Percentiles rank a stretch among this genome's conserved stretches.
Conservation (phyloP, 2,329 filamentous ascomycete genomes). For the Chaetomium olivaceum region DNA sequence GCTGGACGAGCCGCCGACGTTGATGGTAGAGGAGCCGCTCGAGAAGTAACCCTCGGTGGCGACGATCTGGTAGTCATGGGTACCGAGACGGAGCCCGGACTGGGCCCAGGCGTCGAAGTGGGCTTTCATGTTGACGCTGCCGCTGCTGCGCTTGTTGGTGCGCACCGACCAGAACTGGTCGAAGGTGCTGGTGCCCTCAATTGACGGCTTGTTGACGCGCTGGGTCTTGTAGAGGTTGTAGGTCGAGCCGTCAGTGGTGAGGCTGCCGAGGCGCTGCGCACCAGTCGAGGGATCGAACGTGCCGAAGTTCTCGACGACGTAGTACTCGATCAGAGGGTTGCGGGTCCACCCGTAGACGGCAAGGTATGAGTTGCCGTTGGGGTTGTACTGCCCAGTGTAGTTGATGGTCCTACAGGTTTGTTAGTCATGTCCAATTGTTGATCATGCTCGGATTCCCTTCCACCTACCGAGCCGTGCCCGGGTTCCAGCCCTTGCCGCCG, state of each 20-base stretch:
- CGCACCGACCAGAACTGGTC: conserved; percentile 56
- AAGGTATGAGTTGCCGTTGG: conserved; percentile 52
- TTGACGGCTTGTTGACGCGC: conserved; percentile 46
- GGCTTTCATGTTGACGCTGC: conserved; percentile 51
- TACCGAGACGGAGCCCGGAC: conserved; percentile 48
- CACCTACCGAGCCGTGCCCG: conserved; percentile 39
- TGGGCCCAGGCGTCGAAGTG: conserved; percentile 57
- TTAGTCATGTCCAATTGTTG: neutral
- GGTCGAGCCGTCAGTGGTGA: conserved; percentile 39
- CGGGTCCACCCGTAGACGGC: conserved; percentile 43
- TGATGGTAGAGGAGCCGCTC: conserved; percentile 48
- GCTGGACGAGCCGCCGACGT: conserved; percentile 34
- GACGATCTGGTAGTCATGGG: conserved; percentile 55
- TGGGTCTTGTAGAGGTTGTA: conserved; percentile 42
- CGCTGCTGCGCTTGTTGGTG: conserved; percentile 47
- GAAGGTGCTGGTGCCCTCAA: conserved; percentile 51
- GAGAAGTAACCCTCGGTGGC: conserved; percentile 56
- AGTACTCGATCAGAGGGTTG: conserved; percentile 39
- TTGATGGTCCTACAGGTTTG: conserved; percentile 45
- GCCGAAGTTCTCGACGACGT: conserved; percentile 45
- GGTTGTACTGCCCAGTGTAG: conserved; percentile 50
- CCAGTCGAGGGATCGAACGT: conserved; percentile 45
- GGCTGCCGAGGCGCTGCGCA: conserved; percentile 37
- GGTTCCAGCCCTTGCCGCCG: conserved; percentile 53
- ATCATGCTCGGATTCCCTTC: neutral